Evolutionary conservation across 2,329 filamentous ascomycete genomes (phyloP).

Genomic region (Monosporascus sp.): DNA sequence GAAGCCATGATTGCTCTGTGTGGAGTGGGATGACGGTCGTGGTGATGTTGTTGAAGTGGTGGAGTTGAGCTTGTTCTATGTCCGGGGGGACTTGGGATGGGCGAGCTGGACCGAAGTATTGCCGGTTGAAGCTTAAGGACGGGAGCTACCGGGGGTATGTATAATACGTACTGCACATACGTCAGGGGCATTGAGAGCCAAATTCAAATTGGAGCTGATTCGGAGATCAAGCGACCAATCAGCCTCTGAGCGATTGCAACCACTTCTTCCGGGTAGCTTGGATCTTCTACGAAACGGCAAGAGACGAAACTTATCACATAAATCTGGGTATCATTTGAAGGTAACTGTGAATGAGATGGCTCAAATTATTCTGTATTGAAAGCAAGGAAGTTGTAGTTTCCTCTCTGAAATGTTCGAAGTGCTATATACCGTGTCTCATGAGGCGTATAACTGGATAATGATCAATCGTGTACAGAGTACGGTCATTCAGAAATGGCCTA

Average conservation of each 20-base stretch:
- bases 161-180: too few species aligned
- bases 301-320: too few species aligned
- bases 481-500: too few species aligned
- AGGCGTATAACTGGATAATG: too few species aligned
- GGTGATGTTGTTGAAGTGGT: constrained; percentile 14
- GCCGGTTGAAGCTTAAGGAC: background rate
- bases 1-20: constrained; percentile 50
- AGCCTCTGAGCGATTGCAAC: background rate
- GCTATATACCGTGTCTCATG: too few species aligned
- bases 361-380: background rate
- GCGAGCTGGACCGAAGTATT: constrained; percentile 4
- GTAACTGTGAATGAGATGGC: background rate
- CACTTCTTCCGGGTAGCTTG: background rate
- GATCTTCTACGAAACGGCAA: too few species aligned
- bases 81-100: constrained; percentile 10
- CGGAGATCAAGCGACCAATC: background rate
- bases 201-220: background rate
- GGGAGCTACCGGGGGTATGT: too few species aligned
- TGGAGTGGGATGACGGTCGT: constrained; percentile 10
- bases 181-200: background rate
- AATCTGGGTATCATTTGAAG: too few species aligned
- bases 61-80: constrained; percentile 14
- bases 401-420: too few species aligned
- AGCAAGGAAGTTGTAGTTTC: too few species aligned
- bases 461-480: too few species aligned